Percentiles rank a stretch among this genome's conserved stretches.
phyloP scores from a whole-genome alignment of 2,329 filamentous ascomycete genomes.

The Bimuria novae-zelandiae region DNA sequence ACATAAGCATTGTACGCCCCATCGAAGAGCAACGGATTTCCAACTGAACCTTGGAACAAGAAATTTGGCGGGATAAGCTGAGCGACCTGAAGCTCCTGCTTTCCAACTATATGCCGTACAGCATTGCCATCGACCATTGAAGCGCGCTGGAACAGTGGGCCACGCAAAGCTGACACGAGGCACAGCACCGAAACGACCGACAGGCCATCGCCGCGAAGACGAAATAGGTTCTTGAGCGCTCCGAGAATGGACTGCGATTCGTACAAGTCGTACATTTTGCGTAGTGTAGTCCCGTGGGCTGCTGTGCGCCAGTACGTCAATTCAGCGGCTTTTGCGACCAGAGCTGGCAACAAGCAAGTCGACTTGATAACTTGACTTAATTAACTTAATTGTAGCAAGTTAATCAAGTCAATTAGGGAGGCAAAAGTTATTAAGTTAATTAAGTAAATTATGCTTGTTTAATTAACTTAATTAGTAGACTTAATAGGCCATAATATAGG shows the following conservation, averaged over 20 bases:
- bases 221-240: constrained; percentile 9
- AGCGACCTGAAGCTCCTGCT: constrained; percentile 2
- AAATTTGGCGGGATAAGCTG: constrained; percentile 7
- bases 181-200: constrained; percentile 4
- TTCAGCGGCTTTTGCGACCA: not conserved
- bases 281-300: constrained; percentile 8
- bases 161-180: constrained; percentile 5
- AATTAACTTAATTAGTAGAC: too few species aligned
- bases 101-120: not conserved
- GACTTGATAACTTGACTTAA: too few species aligned
- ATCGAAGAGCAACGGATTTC: too few species aligned
- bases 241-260: constrained; percentile 9
- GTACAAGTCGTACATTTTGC: constrained; percentile 12
- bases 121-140: constrained; percentile 4
- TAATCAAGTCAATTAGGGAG: too few species aligned
- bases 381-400: too few species aligned
- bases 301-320: constrained; percentile 7
- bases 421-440: too few species aligned
- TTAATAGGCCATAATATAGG: too few species aligned
- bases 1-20: constrained; percentile 6
- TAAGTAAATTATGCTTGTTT: too few species aligned
- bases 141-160: constrained; percentile 12
- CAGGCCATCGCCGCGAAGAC: not conserved
- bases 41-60: not conserved
- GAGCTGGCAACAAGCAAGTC: too few species aligned